Conservation (phyloP, 768 basidiomycete genomes). For the Rubroboletus pulcherrimus region DNA sequence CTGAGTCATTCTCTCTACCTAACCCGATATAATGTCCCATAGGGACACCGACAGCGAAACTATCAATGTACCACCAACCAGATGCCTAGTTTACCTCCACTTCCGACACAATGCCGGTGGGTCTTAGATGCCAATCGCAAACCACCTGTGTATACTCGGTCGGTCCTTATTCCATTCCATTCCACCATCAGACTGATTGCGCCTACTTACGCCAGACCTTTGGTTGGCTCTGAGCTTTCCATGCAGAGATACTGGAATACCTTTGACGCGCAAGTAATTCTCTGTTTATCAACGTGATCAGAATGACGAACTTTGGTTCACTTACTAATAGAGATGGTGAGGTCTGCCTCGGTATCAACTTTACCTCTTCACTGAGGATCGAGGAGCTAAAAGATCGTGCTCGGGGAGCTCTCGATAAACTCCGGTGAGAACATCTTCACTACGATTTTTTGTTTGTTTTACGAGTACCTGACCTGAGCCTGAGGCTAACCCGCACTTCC, state of each 20-base stretch:
- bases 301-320: background rate
- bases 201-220: background rate
- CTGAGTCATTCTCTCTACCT: background rate
- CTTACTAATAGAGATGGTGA: constrained; percentile 11
- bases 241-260: constrained; percentile 10
- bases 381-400: constrained; percentile 9
- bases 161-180: background rate
- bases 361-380: constrained; percentile 5
- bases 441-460: background rate
- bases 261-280: constrained; percentile 12
- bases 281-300: background rate
- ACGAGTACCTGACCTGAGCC: background rate
- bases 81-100: background rate
- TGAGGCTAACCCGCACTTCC: background rate
- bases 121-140: constrained; percentile 4
- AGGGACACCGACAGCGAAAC: background rate
- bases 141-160: constrained; percentile 18
- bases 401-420: constrained; percentile 16
- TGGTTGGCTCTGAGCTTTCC: constrained; percentile 17
- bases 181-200: background rate
- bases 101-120: background rate
- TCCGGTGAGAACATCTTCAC: constrained; percentile 8
- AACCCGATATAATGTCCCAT: background rate
- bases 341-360: constrained; percentile 16
- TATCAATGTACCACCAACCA: background rate